Conservation (phyloP, 495 filamentous ascomycete species). For the Letharia lupina region DNA sequence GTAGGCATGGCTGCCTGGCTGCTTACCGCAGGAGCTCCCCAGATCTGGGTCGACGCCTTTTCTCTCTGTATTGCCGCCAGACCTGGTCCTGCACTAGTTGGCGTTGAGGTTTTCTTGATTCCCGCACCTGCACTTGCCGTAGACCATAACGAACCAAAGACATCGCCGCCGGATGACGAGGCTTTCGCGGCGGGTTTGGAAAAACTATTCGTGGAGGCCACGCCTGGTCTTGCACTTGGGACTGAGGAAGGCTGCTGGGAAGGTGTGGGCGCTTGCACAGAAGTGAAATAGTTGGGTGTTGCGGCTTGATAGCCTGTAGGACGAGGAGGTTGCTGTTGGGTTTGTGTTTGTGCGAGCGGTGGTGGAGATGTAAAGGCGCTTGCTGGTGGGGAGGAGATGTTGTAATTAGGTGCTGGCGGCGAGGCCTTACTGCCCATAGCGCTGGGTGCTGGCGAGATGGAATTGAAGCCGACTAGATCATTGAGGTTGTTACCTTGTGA, state of each 20-base stretch:
- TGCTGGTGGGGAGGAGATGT: constrained; percentile 39
- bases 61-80: constrained; percentile 92
- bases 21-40: constrained; percentile 59
- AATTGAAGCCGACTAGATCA: constrained; percentile 70
- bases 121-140: constrained; percentile 66
- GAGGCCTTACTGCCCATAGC: constrained; percentile 39
- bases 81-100: constrained; percentile 58
- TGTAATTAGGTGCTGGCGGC: constrained; percentile 44
- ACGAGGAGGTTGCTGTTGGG: constrained; percentile 35
- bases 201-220: constrained; percentile 26
- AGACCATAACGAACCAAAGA: constrained; percentile 80
- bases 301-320: constrained; percentile 66
- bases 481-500: constrained; percentile 71
- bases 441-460: constrained; percentile 62
- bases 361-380: constrained; percentile 43
- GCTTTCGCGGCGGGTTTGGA: constrained; percentile 40
- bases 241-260: constrained; percentile 26
- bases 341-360: constrained; percentile 32
- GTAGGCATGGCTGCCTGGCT: constrained; percentile 25
- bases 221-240: constrained; percentile 26
- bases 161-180: constrained; percentile 62
- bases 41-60: constrained; percentile 88
- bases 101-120: constrained; percentile 52
- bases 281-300: constrained; percentile 91
- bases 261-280: constrained; percentile 47